Evolutionary conservation across 495 filamentous ascomycete genomes (phyloP).

Genomic region (Paragyromitra xinjiangensis): DNA sequence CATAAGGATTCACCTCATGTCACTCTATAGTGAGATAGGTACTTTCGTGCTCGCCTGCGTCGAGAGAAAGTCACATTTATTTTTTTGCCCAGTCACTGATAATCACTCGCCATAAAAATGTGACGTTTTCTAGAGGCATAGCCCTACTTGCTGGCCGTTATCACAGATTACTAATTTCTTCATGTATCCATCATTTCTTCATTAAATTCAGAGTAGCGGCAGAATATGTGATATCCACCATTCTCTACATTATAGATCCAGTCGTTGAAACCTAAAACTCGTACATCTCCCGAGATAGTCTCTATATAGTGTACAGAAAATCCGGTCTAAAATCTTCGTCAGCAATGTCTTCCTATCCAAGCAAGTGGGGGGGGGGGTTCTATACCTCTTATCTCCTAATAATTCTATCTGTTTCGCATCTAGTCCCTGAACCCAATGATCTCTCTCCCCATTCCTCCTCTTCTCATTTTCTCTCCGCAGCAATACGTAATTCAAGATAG

Average conservation of each 20-base stretch:
- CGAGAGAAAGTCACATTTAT: not conserved
- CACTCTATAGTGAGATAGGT: too few species aligned
- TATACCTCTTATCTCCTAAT: slow-evolving; percentile 71
- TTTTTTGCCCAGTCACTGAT: not conserved
- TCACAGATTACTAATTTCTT: not conserved
- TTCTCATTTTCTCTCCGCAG: slow-evolving; percentile 72
- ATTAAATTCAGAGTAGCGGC: not conserved
- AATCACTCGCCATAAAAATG: not conserved
- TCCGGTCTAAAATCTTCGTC: slow-evolving; percentile 64
- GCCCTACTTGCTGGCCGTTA: not conserved
- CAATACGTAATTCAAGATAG: slow-evolving; percentile 71
- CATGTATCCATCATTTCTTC: not conserved
- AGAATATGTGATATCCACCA: not conserved
- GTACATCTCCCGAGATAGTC: not conserved
- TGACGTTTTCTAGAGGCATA: not conserved
- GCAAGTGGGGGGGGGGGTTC: not conserved
- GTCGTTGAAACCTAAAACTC: not conserved
- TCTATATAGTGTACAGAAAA: slow-evolving; percentile 77
- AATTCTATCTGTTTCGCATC: slow-evolving; percentile 66
- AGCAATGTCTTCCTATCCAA: not conserved
- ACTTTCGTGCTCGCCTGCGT: too few species aligned
- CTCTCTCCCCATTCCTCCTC: slow-evolving; percentile 70
- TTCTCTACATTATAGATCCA: not conserved
- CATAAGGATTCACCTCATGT: not conserved
- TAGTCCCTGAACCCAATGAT: slow-evolving; percentile 72